Evolutionary conservation across 805 yeast species (phyloP), one percentile per base, ranked within the genome.

Genomic region (Suhomyces kilbournensis): DNA sequence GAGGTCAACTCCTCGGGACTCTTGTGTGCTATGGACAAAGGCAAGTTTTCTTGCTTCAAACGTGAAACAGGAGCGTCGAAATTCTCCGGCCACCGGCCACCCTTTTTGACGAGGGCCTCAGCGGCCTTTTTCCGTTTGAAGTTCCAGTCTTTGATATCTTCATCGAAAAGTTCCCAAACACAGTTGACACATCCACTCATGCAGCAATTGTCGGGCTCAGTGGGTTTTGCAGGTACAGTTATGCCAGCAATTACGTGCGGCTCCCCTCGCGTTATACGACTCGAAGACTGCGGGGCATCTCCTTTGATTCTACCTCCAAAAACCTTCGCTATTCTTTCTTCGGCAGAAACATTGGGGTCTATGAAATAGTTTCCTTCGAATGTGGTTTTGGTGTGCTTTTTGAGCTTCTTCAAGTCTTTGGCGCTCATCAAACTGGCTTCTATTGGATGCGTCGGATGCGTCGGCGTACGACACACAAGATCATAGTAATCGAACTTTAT

Each of bases 171-270:
- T 61, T 92, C 97, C 98, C 98, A 94, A 1, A 93, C 98, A 68
- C 99, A 93, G 69, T 93, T 91, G 28, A 90, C 84, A 68, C 99
- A 93, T 1, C 99, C 99, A 53, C 94, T 85, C 96, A 91, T 91
- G 69, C 99, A 93, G 68, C 99, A 93, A 67, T 93, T 91, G 60
- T 92, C 96, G 1, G 98, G 98, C 60, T 90, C 97, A 4, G 71
- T 74, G 0, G 99, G 98, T 64, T 78, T 80, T n/a, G 80, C 82
- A 2, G 97, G 97, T 0, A 93, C 96, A 7, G 65, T 67, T 0
- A 94, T 75, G 0, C 97, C 97, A 0, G 70, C 77, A 6, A 75
- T 69, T 9, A 62, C 55, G 38, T 62, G 61, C 0, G 78, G 71
- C 46, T 74, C 66, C 4, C 77, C 77, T 53, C 74, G 53, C 9